Conservation (phyloP, 2,329 filamentous ascomycete species). For the Botrytis porri region DNA sequence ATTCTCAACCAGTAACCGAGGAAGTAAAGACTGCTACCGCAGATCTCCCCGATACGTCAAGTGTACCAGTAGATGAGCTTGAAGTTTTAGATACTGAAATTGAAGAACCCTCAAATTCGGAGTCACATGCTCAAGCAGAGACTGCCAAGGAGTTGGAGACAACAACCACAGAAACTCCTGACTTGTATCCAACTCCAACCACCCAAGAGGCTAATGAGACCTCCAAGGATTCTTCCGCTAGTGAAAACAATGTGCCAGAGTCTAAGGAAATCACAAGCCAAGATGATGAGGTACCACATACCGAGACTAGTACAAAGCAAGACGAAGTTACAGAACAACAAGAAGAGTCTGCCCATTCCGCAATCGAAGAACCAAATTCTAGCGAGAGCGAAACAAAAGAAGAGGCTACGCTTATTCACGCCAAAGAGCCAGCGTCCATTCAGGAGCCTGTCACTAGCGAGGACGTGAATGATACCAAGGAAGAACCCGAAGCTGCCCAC, state of each 20-base stretch:
- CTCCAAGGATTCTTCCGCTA: neutral
- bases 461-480: neutral
- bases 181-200: neutral
- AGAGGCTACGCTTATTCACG: neutral
- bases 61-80: neutral
- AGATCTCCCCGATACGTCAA: neutral
- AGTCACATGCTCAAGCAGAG: neutral
- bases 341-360: neutral
- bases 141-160: neutral
- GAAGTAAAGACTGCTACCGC: neutral
- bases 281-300: neutral
- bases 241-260: neutral
- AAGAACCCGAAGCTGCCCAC: neutral
- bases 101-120: neutral
- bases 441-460: neutral
- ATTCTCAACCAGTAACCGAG: neutral
- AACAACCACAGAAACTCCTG: neutral
- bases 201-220: neutral
- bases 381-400: neutral
- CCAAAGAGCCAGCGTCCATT: neutral
- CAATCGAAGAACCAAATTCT: neutral
- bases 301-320: neutral
- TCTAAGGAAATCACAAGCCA: neutral
- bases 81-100: neutral
- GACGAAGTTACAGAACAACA: neutral